Evolutionary conservation across 305 asterid genomes (phyloP), one percentile per base, ranked within the genome.

Genomic region (Euphrasia arctica): DNA sequence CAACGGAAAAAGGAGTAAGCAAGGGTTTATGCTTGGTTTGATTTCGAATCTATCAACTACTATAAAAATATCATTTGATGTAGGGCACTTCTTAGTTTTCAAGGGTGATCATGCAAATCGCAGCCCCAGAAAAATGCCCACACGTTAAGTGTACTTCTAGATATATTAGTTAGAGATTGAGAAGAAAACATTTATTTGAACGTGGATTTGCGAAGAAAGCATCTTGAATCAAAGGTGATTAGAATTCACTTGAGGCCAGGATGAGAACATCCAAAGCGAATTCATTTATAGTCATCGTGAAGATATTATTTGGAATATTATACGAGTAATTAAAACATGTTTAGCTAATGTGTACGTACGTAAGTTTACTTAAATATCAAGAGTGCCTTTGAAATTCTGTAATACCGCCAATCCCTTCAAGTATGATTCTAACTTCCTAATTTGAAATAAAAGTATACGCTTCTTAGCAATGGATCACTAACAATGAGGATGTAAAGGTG

Each of bases 401-500:
- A 13, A n/a, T 62, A 56, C 49, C 31, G 29, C 52, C 54, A 14
- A 11, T 63, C 39, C 58, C 50, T 31, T 34, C 39, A 34, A 34
- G 39, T 34, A 34, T 34, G 4, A 34, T 34, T 5, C 39, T 34
- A 34, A 8, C 2, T 36, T 9, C 9, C 42, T 36, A 36, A 4
- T 36, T 36, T 36, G 42, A 5, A 36, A 36, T 36, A 36, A 6
- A 36, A 36, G 42, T 36, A 36, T 36, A 36, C 7, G 42, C 7
- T 6, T 36, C 9, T 36, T 5, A 36, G 42, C 9, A 36, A 45
- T 9, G 13, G 51, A 13, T 5, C 10, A 45, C n/a, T 6, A 45
- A 45, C 34, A 54, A 60, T 59, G 64, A 62, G 59, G 34, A 66
- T 29, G 51, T 48, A 48, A 67, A 56, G 27, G 58, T 9, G 9